Percentiles rank a stretch among this genome's conserved stretches.
phyloP scores from a whole-genome alignment of 331 rosid species.

The Quercus phellos region DNA sequence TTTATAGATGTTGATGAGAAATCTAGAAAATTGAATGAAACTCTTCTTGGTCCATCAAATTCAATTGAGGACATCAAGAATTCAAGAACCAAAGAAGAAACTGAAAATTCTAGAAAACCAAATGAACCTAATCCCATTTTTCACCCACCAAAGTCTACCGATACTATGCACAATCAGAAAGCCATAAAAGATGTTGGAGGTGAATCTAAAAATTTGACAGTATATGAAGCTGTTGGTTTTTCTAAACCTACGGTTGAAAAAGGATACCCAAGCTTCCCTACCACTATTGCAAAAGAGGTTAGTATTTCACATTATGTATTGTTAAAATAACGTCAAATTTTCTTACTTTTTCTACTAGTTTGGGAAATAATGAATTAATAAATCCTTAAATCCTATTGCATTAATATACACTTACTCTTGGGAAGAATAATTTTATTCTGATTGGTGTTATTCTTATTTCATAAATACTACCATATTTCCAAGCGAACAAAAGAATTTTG shows the following conservation, averaged over 20 bases:
- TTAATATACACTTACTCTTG: background rate
- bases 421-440: background rate
- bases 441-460: background rate
- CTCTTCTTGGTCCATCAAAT: constrained; percentile 4
- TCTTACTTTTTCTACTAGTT: background rate
- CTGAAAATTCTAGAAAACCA: background rate
- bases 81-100: background rate
- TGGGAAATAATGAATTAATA: background rate
- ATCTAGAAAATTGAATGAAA: constrained; percentile 8
- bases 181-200: background rate
- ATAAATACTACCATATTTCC: background rate
- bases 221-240: background rate
- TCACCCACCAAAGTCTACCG: background rate
- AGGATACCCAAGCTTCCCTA: background rate
- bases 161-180: background rate
- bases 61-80: background rate
- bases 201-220: background rate
- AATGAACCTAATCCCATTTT: background rate
- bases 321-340: background rate
- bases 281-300: background rate
- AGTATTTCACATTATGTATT: background rate
- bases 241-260: constrained; percentile 1
- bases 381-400: background rate
- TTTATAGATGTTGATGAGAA: background rate
- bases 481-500: too few species aligned